Evolutionary conservation across 371 early-diverging fungal genomes (phyloP).

Genomic region (Vairimorpha apis): DNA sequence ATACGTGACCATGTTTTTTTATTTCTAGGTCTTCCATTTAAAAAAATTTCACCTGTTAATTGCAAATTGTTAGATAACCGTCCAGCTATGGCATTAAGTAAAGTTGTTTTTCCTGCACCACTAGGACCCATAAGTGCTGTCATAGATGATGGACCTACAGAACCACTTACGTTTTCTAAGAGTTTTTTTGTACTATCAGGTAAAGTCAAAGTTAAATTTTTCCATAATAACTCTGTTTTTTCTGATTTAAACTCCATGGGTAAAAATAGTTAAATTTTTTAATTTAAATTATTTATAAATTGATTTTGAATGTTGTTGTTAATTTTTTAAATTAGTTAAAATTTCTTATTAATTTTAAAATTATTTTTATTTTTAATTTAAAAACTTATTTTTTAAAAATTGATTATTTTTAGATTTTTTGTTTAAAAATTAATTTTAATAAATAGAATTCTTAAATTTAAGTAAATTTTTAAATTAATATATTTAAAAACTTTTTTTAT

Average conservation of each 20-base stretch:
- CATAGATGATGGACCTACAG: slow-evolving; percentile 66
- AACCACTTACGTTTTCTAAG: slow-evolving; percentile 64
- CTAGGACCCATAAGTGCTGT: slow-evolving; percentile 71
- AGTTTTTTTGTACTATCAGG: slow-evolving; percentile 5
- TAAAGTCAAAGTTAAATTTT: slow-evolving; percentile 15
- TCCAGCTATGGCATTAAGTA: slow-evolving; percentile 75
- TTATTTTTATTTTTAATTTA: too few species aligned
- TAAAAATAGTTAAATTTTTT: neutral
- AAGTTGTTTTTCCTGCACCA: slow-evolving; percentile 79
- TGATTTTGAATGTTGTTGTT: too few species aligned
- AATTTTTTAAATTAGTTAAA: too few species aligned
- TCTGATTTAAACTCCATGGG: slow-evolving; percentile 8
- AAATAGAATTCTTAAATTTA: too few species aligned
- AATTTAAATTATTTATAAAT: too few species aligned
- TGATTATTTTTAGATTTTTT: too few species aligned
- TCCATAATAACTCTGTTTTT: slow-evolving; percentile 39
- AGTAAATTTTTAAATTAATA: too few species aligned
- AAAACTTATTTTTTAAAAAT: too few species aligned
- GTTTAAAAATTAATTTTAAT: too few species aligned
- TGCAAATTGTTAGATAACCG: slow-evolving; percentile 70
- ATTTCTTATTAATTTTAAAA: too few species aligned
- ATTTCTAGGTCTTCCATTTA: slow-evolving; percentile 69
- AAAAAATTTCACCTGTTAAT: slow-evolving; percentile 70
- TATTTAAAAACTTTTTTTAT: too few species aligned
- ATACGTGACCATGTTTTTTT: slow-evolving; percentile 50